Percentiles rank a stretch among this genome's conserved stretches.
Evolutionary conservation across 768 basidiomycete genomes (phyloP).

Genomic region (Lentinula sp.): DNA sequence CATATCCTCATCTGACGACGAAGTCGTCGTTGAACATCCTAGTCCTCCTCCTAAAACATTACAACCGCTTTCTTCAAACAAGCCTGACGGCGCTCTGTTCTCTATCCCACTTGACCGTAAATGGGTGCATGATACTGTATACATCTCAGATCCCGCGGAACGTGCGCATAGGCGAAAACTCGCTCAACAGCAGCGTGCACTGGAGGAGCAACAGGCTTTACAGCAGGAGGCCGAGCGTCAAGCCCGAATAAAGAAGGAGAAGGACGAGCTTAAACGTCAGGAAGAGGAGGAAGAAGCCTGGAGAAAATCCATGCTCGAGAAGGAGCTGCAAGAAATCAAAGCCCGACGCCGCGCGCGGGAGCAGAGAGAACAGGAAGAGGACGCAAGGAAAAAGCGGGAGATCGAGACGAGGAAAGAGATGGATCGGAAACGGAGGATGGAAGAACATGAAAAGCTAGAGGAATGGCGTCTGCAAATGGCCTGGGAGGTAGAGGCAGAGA

Average conservation of each 20-base stretch:
- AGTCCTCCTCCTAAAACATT: constrained; percentile 4
- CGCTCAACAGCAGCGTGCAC: constrained; percentile 23
- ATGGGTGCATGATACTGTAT: constrained; percentile 25
- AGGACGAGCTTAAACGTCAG: constrained; percentile 34
- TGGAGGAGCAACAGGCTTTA: constrained; percentile 37
- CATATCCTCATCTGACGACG: constrained; percentile 22
- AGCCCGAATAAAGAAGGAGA: constrained; percentile 30
- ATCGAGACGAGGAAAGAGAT: constrained; percentile 40
- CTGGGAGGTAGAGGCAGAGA: constrained; percentile 35
- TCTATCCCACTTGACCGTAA: constrained; percentile 28
- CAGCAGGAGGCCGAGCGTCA: constrained; percentile 40
- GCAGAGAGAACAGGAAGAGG: constrained; percentile 35
- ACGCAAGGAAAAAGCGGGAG: constrained; percentile 36
- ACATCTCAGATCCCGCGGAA: constrained; percentile 15
- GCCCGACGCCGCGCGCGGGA: constrained; percentile 32
- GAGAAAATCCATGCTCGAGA: constrained; percentile 30
- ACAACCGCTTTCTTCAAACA: constrained; percentile 8
- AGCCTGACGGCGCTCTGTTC: constrained; percentile 8
- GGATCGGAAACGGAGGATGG: constrained; percentile 42
- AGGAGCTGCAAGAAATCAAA: constrained; percentile 31
- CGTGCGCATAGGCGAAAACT: constrained; percentile 18
- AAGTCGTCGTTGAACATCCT: constrained; percentile 17
- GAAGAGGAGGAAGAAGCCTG: constrained; percentile 39
- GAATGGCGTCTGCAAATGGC: constrained; percentile 48
- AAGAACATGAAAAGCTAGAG: constrained; percentile 46